Evolutionary conservation across 148 eudicot species (phyloP).

Genomic region (Silene latifolia): DNA sequence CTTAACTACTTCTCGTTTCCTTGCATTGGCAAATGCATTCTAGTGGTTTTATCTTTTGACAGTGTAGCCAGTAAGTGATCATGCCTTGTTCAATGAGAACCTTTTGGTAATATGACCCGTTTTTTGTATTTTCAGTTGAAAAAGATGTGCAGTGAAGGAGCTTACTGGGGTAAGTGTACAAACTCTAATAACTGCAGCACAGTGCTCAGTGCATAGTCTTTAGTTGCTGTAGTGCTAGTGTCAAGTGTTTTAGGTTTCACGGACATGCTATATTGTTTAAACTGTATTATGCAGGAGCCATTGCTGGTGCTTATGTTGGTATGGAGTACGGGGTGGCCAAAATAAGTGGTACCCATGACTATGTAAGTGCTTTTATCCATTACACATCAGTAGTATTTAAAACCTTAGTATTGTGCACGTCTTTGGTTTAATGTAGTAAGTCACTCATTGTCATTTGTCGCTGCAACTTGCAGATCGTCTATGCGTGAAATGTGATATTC

Average conservation of each 20-base stretch:
- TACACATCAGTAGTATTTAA: not conserved
- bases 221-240: not conserved
- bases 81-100: not conserved
- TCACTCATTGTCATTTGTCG: not conserved
- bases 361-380: constrained; percentile 44
- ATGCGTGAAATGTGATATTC: too few species aligned
- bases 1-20: not conserved
- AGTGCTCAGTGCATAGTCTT: not conserved
- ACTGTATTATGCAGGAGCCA: constrained; percentile 44
- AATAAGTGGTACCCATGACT: constrained; percentile 64
- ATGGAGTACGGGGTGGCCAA: constrained; percentile 74
- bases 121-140: constrained; percentile 50
- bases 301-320: constrained; percentile 84
- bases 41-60: not conserved
- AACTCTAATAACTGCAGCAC: not conserved
- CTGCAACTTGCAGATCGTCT: not conserved
- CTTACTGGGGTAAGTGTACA: constrained; percentile 72
- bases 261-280: not conserved
- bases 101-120: not conserved
- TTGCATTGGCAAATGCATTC: not conserved
- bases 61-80: too few species aligned
- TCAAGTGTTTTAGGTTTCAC: not conserved
- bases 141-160: constrained; percentile 91
- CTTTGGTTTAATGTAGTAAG: not conserved
- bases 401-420: not conserved